A percentile compares a stretch with the other conserved stretches of the same genome.
These are phyloP conservation scores for Phialophora tarda DNA, from an alignment of 2,329 filamentous ascomycete genomes.

Conservation along the genomic window DNA sequence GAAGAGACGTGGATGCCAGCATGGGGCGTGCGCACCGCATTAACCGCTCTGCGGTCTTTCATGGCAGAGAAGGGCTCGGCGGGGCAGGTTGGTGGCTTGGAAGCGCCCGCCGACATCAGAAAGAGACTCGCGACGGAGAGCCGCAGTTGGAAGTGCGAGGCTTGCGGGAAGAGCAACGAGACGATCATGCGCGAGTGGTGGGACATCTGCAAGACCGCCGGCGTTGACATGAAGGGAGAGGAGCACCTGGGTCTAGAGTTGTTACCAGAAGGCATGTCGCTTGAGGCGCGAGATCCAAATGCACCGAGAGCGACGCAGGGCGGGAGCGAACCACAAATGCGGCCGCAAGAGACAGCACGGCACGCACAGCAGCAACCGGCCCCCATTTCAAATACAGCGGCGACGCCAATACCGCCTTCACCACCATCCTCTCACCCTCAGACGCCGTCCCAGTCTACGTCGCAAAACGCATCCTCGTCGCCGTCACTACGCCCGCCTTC, in stretches of 20 bases:
- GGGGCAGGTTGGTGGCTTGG: slow-evolving; percentile 89
- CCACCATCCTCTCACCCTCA: neutral
- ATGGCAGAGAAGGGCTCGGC: slow-evolving; percentile 84
- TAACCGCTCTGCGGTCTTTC: slow-evolving; percentile 79
- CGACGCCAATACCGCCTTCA: neutral
- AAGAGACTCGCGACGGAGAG: slow-evolving; percentile 72
- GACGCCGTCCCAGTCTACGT: neutral
- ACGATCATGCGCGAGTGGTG: slow-evolving; percentile 76
- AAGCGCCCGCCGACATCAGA: slow-evolving; percentile 71
- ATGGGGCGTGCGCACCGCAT: slow-evolving; percentile 91
- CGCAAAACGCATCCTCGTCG: neutral
- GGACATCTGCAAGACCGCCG: slow-evolving; percentile 57
- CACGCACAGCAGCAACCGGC: neutral
- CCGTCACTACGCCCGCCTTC: slow-evolving; percentile 41
- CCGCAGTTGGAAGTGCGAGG: slow-evolving; percentile 68
- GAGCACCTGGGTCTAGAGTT: slow-evolving; percentile 49
- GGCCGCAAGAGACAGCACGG: neutral
- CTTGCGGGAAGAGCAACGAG: slow-evolving; percentile 72
- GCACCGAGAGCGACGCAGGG: slow-evolving; percentile 9
- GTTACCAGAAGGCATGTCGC: slow-evolving; percentile 61
- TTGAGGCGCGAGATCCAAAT: slow-evolving; percentile 71
- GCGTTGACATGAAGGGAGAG: slow-evolving; percentile 47
- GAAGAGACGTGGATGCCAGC: slow-evolving; percentile 99
- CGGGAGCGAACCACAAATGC: slow-evolving; percentile 3
- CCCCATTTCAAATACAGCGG: neutral